Percentiles rank a stretch among this genome's conserved stretches.
phyloP scores from a whole-genome alignment of 73 alveolate genomes.

The Halteria grandinella region DNA sequence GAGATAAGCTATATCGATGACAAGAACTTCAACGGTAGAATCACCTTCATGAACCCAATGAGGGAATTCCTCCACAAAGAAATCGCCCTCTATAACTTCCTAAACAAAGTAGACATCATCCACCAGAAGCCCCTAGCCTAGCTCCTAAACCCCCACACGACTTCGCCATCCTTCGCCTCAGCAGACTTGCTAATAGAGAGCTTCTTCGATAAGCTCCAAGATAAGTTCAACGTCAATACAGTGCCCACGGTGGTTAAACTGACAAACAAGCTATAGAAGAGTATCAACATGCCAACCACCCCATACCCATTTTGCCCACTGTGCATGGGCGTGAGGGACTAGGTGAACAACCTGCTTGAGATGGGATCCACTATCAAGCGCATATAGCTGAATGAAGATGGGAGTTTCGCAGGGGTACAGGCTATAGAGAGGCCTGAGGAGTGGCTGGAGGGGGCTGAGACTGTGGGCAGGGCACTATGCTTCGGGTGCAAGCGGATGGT shows the following conservation, averaged over 20 bases:
- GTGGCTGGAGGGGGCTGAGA: slow-evolving; percentile 48
- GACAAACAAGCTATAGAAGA: slow-evolving; percentile 45
- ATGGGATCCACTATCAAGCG: slow-evolving; percentile 43
- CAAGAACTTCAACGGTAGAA: slow-evolving; percentile 37
- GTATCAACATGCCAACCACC: not conserved
- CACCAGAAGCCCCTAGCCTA: slow-evolving; percentile 27
- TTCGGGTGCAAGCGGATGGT: slow-evolving; percentile 60
- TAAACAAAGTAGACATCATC: slow-evolving; percentile 25
- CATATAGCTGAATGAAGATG: slow-evolving; percentile 30
- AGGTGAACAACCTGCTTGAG: slow-evolving; percentile 53
- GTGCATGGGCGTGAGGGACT: slow-evolving; percentile 57
- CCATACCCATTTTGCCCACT: slow-evolving; percentile 58
- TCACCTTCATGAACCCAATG: slow-evolving; percentile 67
- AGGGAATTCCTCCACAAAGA: slow-evolving; percentile 61
- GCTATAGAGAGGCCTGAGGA: not conserved
- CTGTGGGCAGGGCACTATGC: slow-evolving; percentile 43
- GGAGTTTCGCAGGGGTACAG: not conserved
- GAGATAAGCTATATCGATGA: slow-evolving; percentile 54
- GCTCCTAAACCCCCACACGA: not conserved
- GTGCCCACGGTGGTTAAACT: slow-evolving; percentile 51
- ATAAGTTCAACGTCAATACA: slow-evolving; percentile 33
- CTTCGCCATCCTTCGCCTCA: slow-evolving; percentile 16
- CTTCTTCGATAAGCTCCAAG: slow-evolving; percentile 31
- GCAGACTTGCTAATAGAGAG: slow-evolving; percentile 28
- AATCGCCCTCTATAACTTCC: slow-evolving; percentile 31